A percentile compares a stretch with the other conserved stretches of the same genome.
Evolutionary conservation across 345 rosid genomes (phyloP).

Genomic region (Citrus unshiu): DNA sequence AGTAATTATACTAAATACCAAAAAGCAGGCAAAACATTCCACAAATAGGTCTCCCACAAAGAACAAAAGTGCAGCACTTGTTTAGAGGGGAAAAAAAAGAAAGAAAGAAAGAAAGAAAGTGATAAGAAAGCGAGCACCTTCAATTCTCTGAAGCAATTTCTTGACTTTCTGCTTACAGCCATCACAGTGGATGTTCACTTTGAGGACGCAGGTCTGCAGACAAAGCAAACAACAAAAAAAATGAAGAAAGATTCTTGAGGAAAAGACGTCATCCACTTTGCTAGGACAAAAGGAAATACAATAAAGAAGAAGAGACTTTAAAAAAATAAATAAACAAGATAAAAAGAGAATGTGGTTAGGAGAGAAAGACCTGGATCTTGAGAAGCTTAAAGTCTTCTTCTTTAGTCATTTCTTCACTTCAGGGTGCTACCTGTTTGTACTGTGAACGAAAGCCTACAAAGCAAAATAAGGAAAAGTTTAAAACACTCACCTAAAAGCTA

Average conservation of each 20-base stretch:
- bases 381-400: constrained; percentile 85
- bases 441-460: constrained; percentile 22
- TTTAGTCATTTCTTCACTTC: constrained; percentile 57
- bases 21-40: not conserved
- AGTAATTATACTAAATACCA: not conserved
- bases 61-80: not conserved
- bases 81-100: not conserved
- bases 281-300: not conserved
- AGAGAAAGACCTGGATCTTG: constrained; percentile 68
- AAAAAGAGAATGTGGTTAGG: constrained; percentile 15
- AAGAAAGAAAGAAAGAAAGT: no score
- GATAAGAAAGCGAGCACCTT: constrained; percentile 41
- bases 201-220: constrained; percentile 62
- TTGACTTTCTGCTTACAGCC: constrained; percentile 86
- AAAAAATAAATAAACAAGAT: not conserved
- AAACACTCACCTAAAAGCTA: constrained; percentile 7
- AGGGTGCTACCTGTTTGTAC: not conserved
- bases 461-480: not conserved
- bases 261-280: constrained; percentile 17
- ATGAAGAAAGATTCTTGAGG: constrained; percentile 3
- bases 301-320: not conserved
- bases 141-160: constrained; percentile 80
- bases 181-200: constrained; percentile 80
- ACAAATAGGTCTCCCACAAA: not conserved
- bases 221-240: constrained; percentile 7